Conservation (phyloP, 345 rosid genomes). For the Durio zibethinus region DNA sequence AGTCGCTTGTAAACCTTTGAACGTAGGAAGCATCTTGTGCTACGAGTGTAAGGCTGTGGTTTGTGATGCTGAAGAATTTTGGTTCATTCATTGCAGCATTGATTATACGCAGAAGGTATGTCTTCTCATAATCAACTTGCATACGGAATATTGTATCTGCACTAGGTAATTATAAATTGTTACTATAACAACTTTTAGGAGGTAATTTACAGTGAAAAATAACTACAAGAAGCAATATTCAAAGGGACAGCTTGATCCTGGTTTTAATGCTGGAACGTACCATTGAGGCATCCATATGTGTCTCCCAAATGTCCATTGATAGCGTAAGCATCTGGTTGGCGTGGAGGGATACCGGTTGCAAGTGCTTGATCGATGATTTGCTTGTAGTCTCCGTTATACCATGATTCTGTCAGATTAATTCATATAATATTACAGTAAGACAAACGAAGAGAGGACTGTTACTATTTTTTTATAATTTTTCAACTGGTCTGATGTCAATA, state of each 20-base stretch:
- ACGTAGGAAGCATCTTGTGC: conserved; percentile 31
- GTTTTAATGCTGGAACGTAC: too few relatives aligned
- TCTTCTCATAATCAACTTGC: conserved; percentile 21
- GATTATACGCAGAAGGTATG: conserved; percentile 30
- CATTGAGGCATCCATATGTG: too few relatives aligned
- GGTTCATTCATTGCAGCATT: conserved; percentile 19
- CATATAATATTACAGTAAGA: too few relatives aligned
- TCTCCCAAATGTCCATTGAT: too few relatives aligned
- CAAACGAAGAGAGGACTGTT: too few relatives aligned
- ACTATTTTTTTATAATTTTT: too few relatives aligned
- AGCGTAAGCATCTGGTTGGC: too few relatives aligned
- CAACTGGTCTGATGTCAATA: too few relatives aligned
- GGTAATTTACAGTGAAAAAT: too few relatives aligned
- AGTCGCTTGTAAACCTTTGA: conserved; percentile 7
- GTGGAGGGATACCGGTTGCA: neutral
- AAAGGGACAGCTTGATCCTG: too few relatives aligned
- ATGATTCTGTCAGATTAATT: conserved; percentile 18
- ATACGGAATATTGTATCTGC: conserved; percentile 18
- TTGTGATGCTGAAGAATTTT: conserved; percentile 24
- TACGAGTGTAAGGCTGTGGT: conserved; percentile 34
- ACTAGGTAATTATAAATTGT: neutral
- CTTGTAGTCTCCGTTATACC: conserved; percentile 18
- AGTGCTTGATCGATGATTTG: neutral
- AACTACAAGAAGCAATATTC: too few relatives aligned
- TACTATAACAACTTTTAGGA: too few relatives aligned